Base-by-base conservation (phyloP, 345 rosid species). In the Hirschfeldia incana region DNA sequence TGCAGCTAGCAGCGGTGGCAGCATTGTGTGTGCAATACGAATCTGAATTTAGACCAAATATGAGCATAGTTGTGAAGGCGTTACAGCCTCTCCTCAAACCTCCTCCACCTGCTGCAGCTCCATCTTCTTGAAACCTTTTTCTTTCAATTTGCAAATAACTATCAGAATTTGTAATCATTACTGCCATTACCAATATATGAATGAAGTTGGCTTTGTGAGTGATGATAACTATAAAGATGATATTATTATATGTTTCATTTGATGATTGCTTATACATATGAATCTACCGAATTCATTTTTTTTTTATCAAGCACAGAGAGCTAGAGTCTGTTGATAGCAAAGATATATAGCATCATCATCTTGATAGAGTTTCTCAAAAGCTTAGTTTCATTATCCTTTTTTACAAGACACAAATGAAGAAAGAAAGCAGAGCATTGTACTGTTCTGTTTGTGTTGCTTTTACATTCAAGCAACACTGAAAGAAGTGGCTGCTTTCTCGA, bases 1-100 rank as follows among this genome's bases (percentile, higher is more conserved):
- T 82, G 84, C 89, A 94, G 97, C 80, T 92, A 91, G 98, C 98
- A 72, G 94, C 97, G 0, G 97, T 94, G 27, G 97, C 97, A 77
- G 97, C 95, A 60, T 83, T 94, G 78, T 91, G 97, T 33, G 94
- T 94, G 84, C 97, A 94, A 83, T 92, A 88, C 17, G 98, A 94
- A 80, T 87, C 98, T 28, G 98, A 90, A 79, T 94, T 94, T 75
- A 89, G 97, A 78, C 98, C 94, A 39, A 92, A 92, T 77, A 91
- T 91, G 97, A 94, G 97, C 87, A 92, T 91, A n/a, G 98, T 91
- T 8, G 97, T 94, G 46, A 94, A 92, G 88, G 97, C 97, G 57
- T 86, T 94, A 30, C 94, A 89, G 81, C 98, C 97, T 2, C 85
- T 94, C 39, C 76, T 88, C 62, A 87, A 90, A 81, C 72, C 91